Conservation (phyloP, 176 grass and related monocot genomes). For the Triticum urartu region DNA sequence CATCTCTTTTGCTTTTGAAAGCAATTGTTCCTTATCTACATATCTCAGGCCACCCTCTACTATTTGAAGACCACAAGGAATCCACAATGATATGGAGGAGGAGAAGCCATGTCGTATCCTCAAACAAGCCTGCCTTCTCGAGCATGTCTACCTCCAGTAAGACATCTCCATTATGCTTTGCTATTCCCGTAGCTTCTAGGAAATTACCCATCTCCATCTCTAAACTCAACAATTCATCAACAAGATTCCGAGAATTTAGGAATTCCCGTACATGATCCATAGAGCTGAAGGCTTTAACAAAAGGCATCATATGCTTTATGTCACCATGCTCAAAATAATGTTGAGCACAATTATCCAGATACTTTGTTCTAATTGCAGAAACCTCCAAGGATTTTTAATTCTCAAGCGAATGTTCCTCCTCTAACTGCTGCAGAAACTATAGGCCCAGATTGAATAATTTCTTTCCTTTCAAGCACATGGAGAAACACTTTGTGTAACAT, state of each 20-base stretch:
- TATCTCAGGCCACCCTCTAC: constrained; percentile 66
- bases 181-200: constrained; percentile 55
- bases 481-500: constrained; percentile 59
- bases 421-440: constrained; percentile 49
- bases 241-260: constrained; percentile 42
- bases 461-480: constrained; percentile 55
- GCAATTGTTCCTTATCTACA: constrained; percentile 42
- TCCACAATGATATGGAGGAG: constrained; percentile 40
- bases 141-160: constrained; percentile 61
- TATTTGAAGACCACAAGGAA: constrained; percentile 62
- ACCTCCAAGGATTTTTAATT: constrained; percentile 13
- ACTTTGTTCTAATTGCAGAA: constrained; percentile 38
- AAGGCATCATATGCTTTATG: constrained; percentile 58
- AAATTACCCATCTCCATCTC: constrained; percentile 78
- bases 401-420: constrained; percentile 27
- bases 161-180: constrained; percentile 45
- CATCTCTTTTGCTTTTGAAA: constrained; percentile 56
- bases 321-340: constrained; percentile 43
- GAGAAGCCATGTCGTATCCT: constrained; percentile 50
- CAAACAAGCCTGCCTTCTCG: constrained; percentile 54
- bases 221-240: constrained; percentile 60
- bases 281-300: constrained; percentile 56
- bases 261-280: constrained; percentile 51
- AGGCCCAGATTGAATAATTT: constrained; percentile 45
- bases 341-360: constrained; percentile 51